Evolutionary conservation across 1,284 basidiomycete species (phyloP).

Genomic region (Rhodotorula mucilaginosa): DNA sequence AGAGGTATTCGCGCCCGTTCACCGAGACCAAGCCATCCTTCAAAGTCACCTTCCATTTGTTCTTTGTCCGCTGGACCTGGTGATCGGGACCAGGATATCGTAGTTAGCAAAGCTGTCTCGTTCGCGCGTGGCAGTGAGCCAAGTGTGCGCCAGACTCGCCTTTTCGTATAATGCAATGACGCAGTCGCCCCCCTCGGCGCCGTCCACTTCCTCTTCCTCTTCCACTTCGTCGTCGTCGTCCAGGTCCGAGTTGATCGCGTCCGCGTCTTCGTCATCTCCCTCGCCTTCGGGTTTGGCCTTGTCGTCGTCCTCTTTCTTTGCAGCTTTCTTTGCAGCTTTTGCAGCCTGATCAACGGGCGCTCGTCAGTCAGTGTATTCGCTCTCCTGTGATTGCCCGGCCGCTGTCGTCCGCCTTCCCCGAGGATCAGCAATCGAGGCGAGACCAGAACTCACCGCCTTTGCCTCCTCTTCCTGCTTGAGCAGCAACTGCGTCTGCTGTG

Average conservation of each 20-base stretch:
- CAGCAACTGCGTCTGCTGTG: not conserved
- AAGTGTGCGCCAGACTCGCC: conserved; percentile 54
- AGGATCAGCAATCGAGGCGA: not conserved
- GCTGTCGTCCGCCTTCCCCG: too few relatives aligned
- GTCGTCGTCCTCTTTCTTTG: not conserved
- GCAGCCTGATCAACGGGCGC: not conserved
- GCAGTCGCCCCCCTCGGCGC: conserved; percentile 67
- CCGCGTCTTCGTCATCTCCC: conserved; percentile 50
- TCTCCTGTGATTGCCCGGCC: too few relatives aligned
- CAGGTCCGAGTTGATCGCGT: conserved; percentile 92
- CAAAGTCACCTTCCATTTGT: conserved; percentile 99
- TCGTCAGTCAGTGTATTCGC: not conserved
- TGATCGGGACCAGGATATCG: not conserved
- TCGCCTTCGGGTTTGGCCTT: conserved; percentile 13
- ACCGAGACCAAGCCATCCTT: conserved; percentile 98
- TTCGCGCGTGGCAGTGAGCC: not conserved
- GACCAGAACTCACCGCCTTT: not conserved
- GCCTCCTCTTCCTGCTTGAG: conserved; percentile 9
- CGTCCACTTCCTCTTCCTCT: conserved; percentile 67
- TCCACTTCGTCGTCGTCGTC: conserved; percentile 75
- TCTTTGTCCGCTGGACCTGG: conserved; percentile 94
- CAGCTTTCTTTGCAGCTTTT: conserved; percentile 4
- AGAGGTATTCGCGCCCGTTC: conserved; percentile 95
- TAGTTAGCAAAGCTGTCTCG: not conserved
- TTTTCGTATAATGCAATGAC: conserved; percentile 99